phyloP scores from a whole-genome alignment of 192 early-diverging fungal genomes.

The Coemansia nantahalensis region DNA sequence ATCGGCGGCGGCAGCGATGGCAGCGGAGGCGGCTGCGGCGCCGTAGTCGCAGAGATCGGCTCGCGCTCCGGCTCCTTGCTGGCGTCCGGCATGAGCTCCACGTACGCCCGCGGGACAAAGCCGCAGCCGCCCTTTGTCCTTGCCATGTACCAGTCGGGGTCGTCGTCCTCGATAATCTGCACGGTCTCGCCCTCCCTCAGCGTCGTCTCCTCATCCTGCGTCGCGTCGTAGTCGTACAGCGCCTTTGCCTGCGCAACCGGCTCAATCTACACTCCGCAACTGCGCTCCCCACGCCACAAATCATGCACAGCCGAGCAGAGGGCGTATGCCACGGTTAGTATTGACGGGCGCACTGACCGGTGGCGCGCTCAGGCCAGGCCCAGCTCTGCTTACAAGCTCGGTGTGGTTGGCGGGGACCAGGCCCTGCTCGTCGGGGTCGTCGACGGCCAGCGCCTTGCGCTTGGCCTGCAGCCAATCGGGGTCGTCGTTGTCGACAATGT shows the following conservation, averaged over 20 bases:
- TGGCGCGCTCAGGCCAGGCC: no score
- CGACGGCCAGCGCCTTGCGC: constrained; percentile 55
- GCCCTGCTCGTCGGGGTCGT: constrained; percentile 59
- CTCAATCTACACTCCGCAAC: constrained; percentile 36
- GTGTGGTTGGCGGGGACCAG: constrained; percentile 91
- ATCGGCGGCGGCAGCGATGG: not conserved
- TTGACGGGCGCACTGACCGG: no score
- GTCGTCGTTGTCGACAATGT: constrained; percentile 85
- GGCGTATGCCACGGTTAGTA: no score
- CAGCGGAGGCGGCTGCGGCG: no score
- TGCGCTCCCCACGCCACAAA: no score
- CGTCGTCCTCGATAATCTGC: constrained; percentile 76
- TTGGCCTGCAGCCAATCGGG: constrained; percentile 90
- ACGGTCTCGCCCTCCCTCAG: constrained; percentile 73
- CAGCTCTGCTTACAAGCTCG: constrained; percentile 56
- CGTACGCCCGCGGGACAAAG: constrained; percentile 85
- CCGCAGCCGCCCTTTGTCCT: constrained; percentile 70
- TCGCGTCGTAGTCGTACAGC: constrained; percentile 81
- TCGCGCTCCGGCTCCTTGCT: no score
- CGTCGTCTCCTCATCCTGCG: constrained; percentile 79
- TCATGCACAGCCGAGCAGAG: no score
- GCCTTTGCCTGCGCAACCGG: constrained; percentile 61
- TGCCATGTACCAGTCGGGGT: constrained; percentile 93
- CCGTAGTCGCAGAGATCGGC: no score
- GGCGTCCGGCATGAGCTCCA: constrained; percentile 59